Conservation (phyloP, 148 eudicot genomes). For the Salicornia ramosissima region DNA sequence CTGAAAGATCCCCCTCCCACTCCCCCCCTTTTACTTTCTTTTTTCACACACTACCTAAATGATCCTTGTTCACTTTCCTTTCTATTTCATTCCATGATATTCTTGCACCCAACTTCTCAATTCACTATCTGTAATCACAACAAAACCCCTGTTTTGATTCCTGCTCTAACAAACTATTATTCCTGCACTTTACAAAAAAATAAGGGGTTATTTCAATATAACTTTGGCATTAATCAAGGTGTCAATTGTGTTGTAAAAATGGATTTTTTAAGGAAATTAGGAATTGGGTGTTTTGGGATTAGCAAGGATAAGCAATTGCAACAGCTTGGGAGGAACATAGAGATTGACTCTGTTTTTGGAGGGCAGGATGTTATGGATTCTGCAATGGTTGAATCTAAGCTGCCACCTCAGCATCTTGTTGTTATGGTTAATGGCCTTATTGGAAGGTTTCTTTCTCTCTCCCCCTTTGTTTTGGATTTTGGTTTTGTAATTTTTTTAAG, state of each 20-base stretch:
- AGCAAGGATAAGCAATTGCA: slow-evolving; percentile 7
- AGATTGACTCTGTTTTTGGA: slow-evolving; percentile 34
- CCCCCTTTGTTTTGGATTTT: neutral
- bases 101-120: slow-evolving; percentile 7
- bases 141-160: slow-evolving; percentile 4
- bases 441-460: slow-evolving; percentile 51
- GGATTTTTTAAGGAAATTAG: slow-evolving; percentile 41
- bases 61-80: neutral
- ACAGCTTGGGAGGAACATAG: slow-evolving; percentile 31
- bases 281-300: slow-evolving; percentile 44
- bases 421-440: slow-evolving; percentile 84
- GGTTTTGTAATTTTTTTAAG: neutral
- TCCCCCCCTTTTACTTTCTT: neutral
- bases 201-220: slow-evolving; percentile 17
- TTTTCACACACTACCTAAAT: neutral
- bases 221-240: slow-evolving; percentile 1
- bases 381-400: slow-evolving; percentile 31
- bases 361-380: slow-evolving; percentile 49
- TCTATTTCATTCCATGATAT: slow-evolving; percentile 32
- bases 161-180: neutral
- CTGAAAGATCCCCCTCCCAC: neutral
- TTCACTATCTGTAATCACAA: slow-evolving; percentile 1
- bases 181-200: neutral
- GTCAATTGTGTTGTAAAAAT: slow-evolving; percentile 24
- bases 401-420: slow-evolving; percentile 62